phyloP scores from a whole-genome alignment of 306 rosid genomes.

The Gleditsia sinensis region DNA sequence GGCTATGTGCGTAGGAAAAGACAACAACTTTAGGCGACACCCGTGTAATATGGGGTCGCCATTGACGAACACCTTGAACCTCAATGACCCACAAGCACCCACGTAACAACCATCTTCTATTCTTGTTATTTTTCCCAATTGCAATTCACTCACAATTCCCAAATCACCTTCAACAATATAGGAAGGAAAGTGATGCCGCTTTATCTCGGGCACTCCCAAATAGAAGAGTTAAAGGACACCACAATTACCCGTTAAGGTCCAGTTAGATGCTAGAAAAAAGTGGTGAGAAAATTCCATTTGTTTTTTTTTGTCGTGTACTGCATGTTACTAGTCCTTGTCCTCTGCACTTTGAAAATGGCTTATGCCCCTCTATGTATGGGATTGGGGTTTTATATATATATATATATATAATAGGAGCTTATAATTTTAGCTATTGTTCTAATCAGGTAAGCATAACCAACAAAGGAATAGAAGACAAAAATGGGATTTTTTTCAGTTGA shows the following conservation, averaged over 20 bases:
- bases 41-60: slow-evolving; percentile 39
- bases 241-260: background rate
- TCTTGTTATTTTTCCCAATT: background rate
- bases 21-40: slow-evolving; percentile 34
- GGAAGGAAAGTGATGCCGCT: slow-evolving; percentile 3
- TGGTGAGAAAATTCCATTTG: slow-evolving; percentile 8
- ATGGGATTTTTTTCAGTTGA: background rate
- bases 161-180: slow-evolving; percentile 13
- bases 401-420: no score
- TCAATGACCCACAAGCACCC: slow-evolving; percentile 21
- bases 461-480: no score
- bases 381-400: background rate
- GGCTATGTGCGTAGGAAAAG: no score
- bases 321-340: slow-evolving; percentile 5
- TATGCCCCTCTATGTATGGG: background rate
- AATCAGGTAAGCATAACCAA: background rate
- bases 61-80: slow-evolving; percentile 33
- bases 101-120: background rate
- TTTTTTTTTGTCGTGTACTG: slow-evolving; percentile 21
- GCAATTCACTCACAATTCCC: background rate
- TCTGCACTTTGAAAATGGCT: slow-evolving; percentile 16
- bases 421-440: background rate
- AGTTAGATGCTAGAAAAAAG: slow-evolving; percentile 5
- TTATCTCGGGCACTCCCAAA: slow-evolving; percentile 20
- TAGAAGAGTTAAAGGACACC: slow-evolving; percentile 15